Percentiles rank a stretch among this genome's conserved stretches.
These are phyloP conservation scores for Nyctanthes arbortristis DNA, from an alignment of 257 asterid genomes.

Conservation along the genomic window DNA sequence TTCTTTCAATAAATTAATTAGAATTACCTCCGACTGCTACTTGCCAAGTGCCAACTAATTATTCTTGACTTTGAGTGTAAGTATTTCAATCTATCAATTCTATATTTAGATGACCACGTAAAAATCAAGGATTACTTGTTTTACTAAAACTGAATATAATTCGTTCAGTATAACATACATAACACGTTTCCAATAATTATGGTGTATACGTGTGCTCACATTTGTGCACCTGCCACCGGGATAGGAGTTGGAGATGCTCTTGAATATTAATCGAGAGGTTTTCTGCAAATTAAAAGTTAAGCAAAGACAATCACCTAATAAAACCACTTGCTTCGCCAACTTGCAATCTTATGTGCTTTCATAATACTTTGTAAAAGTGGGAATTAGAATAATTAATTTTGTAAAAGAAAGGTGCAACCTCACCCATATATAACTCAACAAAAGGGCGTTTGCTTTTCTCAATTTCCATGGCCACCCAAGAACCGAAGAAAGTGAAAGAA, in stretches of 20 bases:
- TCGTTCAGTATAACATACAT: too few species aligned
- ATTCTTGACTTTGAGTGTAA: background rate
- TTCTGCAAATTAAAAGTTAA: background rate
- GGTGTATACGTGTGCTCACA: background rate
- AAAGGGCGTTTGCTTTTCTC: background rate
- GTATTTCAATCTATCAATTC: background rate
- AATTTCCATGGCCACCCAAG: background rate
- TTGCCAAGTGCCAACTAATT: background rate
- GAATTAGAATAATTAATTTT: background rate
- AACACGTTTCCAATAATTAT: too few species aligned
- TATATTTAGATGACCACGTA: too few species aligned
- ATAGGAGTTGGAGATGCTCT: background rate
- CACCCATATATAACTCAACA: background rate
- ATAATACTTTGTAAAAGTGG: background rate
- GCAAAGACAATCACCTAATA: background rate
- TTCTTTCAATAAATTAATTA: background rate
- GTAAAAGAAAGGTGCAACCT: background rate
- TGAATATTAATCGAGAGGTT: background rate
- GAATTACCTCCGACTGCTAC: background rate
- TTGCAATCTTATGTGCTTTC: background rate
- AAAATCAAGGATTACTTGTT: background rate
- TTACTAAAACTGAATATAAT: background rate
- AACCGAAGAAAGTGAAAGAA: too few species aligned
- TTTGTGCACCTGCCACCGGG: background rate
- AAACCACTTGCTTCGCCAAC: background rate